Percentiles rank a stretch among this genome's conserved stretches.
These are phyloP conservation scores for Lantana camara DNA, from an alignment of 257 asterid species.

Conservation along the genomic window DNA sequence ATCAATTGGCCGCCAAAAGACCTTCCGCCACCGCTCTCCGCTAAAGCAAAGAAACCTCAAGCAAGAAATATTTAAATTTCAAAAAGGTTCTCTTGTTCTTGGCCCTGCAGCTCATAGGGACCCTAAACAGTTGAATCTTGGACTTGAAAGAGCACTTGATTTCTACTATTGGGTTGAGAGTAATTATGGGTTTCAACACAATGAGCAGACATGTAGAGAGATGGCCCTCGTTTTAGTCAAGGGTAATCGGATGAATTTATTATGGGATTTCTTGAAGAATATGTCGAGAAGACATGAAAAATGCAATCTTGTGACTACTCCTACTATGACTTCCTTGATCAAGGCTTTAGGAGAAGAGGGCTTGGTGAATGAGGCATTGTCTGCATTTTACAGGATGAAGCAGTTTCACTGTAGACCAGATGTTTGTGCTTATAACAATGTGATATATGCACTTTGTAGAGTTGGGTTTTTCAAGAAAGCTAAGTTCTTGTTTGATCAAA, in stretches of 20 bases:
- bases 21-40: constrained; percentile 79
- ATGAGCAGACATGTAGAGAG: constrained; percentile 77
- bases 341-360: constrained; percentile 89
- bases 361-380: constrained; percentile 73
- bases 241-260: constrained; percentile 61
- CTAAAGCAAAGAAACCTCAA: constrained; percentile 67
- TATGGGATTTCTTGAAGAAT: constrained; percentile 79
- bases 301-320: constrained; percentile 56
- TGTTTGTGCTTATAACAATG: constrained; percentile 71
- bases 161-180: constrained; percentile 83
- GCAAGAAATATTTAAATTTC: constrained; percentile 47
- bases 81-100: constrained; percentile 56
- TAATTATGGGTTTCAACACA: constrained; percentile 58
- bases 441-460: constrained; percentile 74
- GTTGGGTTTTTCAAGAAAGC: constrained; percentile 85
- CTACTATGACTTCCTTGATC: constrained; percentile 74
- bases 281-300: constrained; percentile 57
- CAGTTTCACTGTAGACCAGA: constrained; percentile 85
- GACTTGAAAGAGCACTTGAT: constrained; percentile 76
- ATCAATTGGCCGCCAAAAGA: constrained; percentile 80
- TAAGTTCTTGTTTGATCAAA: constrained; percentile 68
- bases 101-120: constrained; percentile 90
- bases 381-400: constrained; percentile 85
- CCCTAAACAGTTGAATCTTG: constrained; percentile 56
- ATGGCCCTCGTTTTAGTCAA: constrained; percentile 81